A percentile compares a stretch with the other conserved stretches of the same genome.
Conservation (phyloP, 768 basidiomycete genomes). For the Fomitopsis serialis region DNA sequence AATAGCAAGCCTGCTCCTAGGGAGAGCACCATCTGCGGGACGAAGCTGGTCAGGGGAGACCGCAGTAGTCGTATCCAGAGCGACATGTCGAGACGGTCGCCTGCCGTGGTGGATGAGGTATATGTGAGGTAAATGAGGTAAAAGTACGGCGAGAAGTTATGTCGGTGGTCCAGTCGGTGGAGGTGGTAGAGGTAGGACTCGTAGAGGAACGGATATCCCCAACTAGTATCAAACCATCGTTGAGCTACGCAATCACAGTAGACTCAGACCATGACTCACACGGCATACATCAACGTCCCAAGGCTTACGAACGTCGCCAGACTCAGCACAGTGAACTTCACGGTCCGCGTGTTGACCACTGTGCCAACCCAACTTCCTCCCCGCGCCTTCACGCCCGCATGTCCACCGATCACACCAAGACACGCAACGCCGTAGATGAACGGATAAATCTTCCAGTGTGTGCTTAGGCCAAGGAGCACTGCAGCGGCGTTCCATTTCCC, state of each 20-base stretch:
- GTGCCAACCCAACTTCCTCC: slow-evolving; percentile 21
- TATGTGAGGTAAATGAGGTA: slow-evolving; percentile 91
- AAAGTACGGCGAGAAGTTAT: slow-evolving; percentile 98
- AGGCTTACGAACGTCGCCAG: slow-evolving; percentile 62
- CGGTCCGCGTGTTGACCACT: slow-evolving; percentile 43
- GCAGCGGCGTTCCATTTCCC: slow-evolving; percentile 63
- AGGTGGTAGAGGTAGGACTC: slow-evolving; percentile 94
- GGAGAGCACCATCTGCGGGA: slow-evolving; percentile 75
- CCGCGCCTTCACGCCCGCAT: slow-evolving; percentile 15
- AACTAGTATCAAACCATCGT: slow-evolving; percentile 41
- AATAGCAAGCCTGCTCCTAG: slow-evolving; percentile 72
- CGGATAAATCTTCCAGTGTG: slow-evolving; percentile 98
- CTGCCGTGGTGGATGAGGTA: slow-evolving; percentile 32
- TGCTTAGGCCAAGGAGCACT: slow-evolving; percentile 69
- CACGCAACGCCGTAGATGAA: slow-evolving; percentile 84
- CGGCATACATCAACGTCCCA: slow-evolving; percentile 58
- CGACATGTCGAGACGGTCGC: slow-evolving; percentile 13
- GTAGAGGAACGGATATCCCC: slow-evolving; percentile 89
- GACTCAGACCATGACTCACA: slow-evolving; percentile 44
- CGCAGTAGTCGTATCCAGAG: slow-evolving; percentile 43
- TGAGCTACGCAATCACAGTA: background rate
- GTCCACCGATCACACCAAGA: slow-evolving; percentile 44
- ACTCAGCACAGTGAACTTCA: slow-evolving; percentile 67
- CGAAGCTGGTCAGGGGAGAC: slow-evolving; percentile 77
- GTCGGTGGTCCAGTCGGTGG: slow-evolving; percentile 88